Percentiles rank a stretch among this genome's conserved stretches.
Evolutionary conservation across 2,329 filamentous ascomycete species (phyloP).

Genomic region (Neonectria punicea): DNA sequence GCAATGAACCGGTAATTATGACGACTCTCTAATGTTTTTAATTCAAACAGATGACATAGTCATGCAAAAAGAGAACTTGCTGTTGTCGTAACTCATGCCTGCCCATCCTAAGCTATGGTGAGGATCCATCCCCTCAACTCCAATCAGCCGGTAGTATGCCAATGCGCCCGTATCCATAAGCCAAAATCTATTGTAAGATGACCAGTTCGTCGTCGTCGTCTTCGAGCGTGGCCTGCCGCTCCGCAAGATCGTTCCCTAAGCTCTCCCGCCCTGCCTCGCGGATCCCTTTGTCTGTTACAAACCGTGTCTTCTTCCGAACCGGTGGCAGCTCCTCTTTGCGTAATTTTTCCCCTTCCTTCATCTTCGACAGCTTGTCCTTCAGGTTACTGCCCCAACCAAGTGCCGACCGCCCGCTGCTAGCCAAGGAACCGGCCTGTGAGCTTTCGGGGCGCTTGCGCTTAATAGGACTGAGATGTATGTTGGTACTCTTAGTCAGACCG

Average conservation of each 20-base stretch:
- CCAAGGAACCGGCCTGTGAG: slow-evolving; percentile 45
- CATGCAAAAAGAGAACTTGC: slow-evolving; percentile 29
- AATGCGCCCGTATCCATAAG: slow-evolving; percentile 30
- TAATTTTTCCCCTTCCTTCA: slow-evolving; percentile 70
- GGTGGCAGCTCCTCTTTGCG: slow-evolving; percentile 52
- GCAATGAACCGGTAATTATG: slow-evolving; percentile 1
- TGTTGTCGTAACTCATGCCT: slow-evolving; percentile 40
- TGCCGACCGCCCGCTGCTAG: slow-evolving; percentile 41
- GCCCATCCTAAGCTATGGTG: slow-evolving; percentile 16
- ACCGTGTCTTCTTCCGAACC: slow-evolving; percentile 79
- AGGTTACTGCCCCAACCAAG: slow-evolving; percentile 69
- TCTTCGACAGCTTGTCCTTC: slow-evolving; percentile 66
- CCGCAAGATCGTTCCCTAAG: slow-evolving; percentile 63
- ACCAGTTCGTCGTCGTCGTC: slow-evolving; percentile 65
- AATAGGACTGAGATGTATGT: slow-evolving; percentile 66
- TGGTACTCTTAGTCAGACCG: slow-evolving; percentile 49
- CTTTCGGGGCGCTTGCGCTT: slow-evolving; percentile 69
- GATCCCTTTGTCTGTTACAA: slow-evolving; percentile 81
- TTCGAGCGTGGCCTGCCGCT: slow-evolving; percentile 49
- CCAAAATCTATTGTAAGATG: slow-evolving; percentile 51
- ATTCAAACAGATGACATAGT: slow-evolving; percentile 29
- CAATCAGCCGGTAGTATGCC: slow-evolving; percentile 31
- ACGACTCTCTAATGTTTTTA: slow-evolving; percentile 11
- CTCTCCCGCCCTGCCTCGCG: slow-evolving; percentile 81
- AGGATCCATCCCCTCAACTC: slow-evolving; percentile 32